Percentiles rank a stretch among this genome's conserved stretches.
phyloP scores from a whole-genome alignment of 495 filamentous ascomycete species.

The Trichoderma gamsii region DNA sequence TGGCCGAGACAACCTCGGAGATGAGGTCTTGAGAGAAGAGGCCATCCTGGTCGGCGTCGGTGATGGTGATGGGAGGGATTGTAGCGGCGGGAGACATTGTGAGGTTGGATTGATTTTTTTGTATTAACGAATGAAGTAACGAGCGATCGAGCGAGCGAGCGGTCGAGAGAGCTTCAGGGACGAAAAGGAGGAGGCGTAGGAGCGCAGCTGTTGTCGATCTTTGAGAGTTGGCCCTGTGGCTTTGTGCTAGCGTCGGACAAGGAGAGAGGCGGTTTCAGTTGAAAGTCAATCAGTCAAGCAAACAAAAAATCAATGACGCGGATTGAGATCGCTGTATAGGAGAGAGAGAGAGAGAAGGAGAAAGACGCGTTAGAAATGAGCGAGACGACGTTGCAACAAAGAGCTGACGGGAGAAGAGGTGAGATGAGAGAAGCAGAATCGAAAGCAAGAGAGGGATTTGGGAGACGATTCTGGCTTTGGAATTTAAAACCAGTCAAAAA shows the following conservation, averaged over 20 bases:
- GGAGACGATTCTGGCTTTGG: background rate
- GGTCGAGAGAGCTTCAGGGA: background rate
- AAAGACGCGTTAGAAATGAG: background rate
- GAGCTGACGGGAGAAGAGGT: background rate
- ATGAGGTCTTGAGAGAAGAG: conserved; percentile 77
- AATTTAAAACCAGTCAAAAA: background rate
- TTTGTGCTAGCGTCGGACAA: background rate
- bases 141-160: background rate
- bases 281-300: background rate
- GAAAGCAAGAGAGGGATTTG: background rate
- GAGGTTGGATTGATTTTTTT: background rate
- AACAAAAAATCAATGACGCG: background rate
- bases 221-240: background rate
- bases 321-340: background rate
- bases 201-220: background rate
- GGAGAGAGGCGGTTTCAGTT: background rate
- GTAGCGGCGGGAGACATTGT: background rate
- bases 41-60: background rate
- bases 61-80: conserved; percentile 9
- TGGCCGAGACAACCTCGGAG: conserved; percentile 62
- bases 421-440: background rate
- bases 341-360: background rate
- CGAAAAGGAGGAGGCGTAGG: background rate
- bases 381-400: background rate
- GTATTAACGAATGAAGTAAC: background rate